Base-by-base conservation (phyloP, 1,284 basidiomycete species). In the Schizophyllum amplum region DNA sequence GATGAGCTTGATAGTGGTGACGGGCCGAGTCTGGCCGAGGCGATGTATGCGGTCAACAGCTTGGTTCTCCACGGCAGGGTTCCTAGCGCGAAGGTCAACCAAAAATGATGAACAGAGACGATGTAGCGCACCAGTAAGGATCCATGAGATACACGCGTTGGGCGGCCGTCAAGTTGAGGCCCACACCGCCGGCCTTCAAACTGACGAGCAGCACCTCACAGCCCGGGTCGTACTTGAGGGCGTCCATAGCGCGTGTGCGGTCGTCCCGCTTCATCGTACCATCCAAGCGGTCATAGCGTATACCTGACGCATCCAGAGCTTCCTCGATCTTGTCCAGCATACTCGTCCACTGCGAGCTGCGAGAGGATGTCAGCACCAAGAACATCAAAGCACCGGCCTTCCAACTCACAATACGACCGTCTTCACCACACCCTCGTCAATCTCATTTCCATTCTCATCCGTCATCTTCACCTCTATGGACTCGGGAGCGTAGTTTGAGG, bases 291-390 rank as follows among this genome's bases (percentile, higher is more conserved):
- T 92, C 89, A 68, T 92, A 96, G 24, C 81, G 81, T 66, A 98
- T 98, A 47, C 82, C 80, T 24, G 85, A 82, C 42, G 83, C 77
- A 62, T 91, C 86, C 33, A 98, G 75, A 26, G 94, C 94, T 65
- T 96, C 94, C 69, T 94, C 94, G 59, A 98, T 83, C 83, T 94
- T 92, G 75, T 98, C 94, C 23, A 97, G 84, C 90, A 96, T 94
- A 20, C 83, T 84, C 4, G 94, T 98, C 94, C 94, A 97, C 68
- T 98, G 94, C 9, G 93, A 96, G 72, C 89, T 91, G 67, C 15
- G 63, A 49, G n/a, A 51, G 56, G 48, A 23, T 51, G 27, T 54
- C 24, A 56, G 47, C 33, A 54, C 47, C 50, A 54, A 33, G 49
- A 33, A 27, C 53, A 59, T 55, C 52, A 20, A 21, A 50, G 46